Conservation (phyloP, 139 green algal species). For the Chlamydomonas sp. region DNA sequence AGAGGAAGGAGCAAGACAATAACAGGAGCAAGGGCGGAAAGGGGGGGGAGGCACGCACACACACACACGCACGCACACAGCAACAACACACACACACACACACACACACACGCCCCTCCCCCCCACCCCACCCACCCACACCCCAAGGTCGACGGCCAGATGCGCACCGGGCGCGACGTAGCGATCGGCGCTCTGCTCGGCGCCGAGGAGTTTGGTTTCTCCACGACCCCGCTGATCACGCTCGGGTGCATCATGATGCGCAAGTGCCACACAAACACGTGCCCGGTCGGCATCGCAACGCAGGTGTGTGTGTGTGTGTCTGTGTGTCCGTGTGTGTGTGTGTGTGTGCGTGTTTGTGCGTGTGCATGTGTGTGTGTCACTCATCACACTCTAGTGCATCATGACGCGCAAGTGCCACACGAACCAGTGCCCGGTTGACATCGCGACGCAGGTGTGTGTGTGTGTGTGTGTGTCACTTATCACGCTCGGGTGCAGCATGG, state of each 20-base stretch:
- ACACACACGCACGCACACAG: no score
- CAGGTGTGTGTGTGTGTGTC: constrained; percentile 91
- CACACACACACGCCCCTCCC: no score
- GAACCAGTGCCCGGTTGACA: constrained; percentile 76
- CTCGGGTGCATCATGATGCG: constrained; percentile 97
- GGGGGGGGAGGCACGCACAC: no score
- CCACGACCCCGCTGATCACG: constrained; percentile 91
- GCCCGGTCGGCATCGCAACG: constrained; percentile 74
- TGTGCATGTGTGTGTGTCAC: no score
- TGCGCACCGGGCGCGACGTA: constrained; percentile 90
- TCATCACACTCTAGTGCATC: constrained; percentile 90
- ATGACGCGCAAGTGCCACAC: constrained; percentile 99
- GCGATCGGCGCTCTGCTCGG: constrained; percentile 79
- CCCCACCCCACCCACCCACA: no score
- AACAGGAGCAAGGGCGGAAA: no score
- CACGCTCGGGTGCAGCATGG: constrained; percentile 93
- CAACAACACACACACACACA: no score
- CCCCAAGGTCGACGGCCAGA: constrained; percentile 90
- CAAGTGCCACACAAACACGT: constrained; percentile 98
- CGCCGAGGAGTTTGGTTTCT: constrained; percentile 95
- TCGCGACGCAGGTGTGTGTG: no score
- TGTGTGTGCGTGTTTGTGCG: no score
- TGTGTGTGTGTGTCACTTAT: no score
- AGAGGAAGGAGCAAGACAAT: no score
- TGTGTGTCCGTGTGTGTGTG: no score